Evolutionary conservation across 2,329 filamentous ascomycete species (phyloP).

Genomic region (Epichloe gansuensis): DNA sequence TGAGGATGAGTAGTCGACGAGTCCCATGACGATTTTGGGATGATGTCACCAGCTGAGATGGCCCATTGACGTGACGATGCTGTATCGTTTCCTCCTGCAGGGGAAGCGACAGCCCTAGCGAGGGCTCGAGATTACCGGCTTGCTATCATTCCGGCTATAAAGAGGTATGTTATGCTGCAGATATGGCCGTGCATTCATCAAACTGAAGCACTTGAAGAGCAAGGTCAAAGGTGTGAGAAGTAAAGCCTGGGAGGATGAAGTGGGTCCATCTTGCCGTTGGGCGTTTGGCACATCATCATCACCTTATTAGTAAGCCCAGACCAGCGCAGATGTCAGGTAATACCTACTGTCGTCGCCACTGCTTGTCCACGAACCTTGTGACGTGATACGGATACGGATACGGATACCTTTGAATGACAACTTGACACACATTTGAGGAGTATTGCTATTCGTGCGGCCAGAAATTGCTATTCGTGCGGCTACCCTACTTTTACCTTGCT

Average conservation of each 20-base stretch:
- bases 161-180: neutral
- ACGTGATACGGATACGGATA: too few species aligned
- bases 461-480: too few species aligned
- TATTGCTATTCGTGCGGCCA: too few species aligned
- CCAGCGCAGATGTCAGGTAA: neutral
- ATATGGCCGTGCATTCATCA: neutral
- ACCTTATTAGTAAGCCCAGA: too few species aligned
- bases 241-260: too few species aligned
- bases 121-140: neutral
- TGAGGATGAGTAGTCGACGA: slow-evolving; percentile 53
- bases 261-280: too few species aligned
- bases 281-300: too few species aligned
- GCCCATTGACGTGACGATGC: neutral
- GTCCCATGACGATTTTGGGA: slow-evolving; percentile 14
- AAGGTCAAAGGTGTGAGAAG: neutral
- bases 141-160: neutral
- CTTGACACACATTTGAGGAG: neutral
- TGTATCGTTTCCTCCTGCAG: neutral
- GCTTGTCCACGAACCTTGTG: too few species aligned
- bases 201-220: neutral
- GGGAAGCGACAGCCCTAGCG: neutral
- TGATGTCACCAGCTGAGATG: neutral
- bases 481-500: too few species aligned
- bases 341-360: too few species aligned
- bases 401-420: too few species aligned